Percentiles rank a stretch among this genome's conserved stretches.
Evolutionary conservation across 2,329 filamentous ascomycete genomes (phyloP).

Genomic region (Beauveria bassiana): DNA sequence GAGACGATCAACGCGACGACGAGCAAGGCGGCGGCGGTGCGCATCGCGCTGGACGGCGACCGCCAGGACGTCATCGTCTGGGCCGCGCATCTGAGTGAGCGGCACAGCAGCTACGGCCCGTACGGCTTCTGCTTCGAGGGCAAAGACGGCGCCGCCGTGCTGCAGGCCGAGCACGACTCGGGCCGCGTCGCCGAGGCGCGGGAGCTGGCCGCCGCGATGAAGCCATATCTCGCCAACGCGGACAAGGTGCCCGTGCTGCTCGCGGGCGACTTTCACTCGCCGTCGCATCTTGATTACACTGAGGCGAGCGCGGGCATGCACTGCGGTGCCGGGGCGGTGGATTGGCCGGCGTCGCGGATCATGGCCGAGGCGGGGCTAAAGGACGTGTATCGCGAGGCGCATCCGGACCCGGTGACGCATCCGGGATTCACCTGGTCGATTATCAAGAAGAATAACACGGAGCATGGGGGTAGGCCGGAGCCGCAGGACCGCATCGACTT

Average conservation of each 20-base stretch:
- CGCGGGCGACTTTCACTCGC: slow-evolving; percentile 35
- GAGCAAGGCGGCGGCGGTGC: slow-evolving; percentile 23
- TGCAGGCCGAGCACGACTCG: slow-evolving; percentile 26
- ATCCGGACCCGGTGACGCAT: slow-evolving; percentile 26
- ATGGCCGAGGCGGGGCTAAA: slow-evolving; percentile 26
- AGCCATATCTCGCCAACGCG: slow-evolving; percentile 21
- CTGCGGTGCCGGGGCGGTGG: slow-evolving; percentile 26
- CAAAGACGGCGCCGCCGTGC: slow-evolving; percentile 22
- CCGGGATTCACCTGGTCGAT: slow-evolving; percentile 35
- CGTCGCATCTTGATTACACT: slow-evolving; percentile 35
- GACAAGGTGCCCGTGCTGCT: slow-evolving; percentile 29
- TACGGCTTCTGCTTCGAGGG: slow-evolving; percentile 34
- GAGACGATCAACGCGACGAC: slow-evolving; percentile 20
- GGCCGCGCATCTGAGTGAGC: slow-evolving; percentile 27
- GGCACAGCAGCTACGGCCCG: slow-evolving; percentile 27
- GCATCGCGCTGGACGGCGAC: slow-evolving; percentile 26
- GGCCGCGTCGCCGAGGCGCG: slow-evolving; percentile 30
- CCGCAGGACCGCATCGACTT: slow-evolving; percentile 37
- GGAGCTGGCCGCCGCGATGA: slow-evolving; percentile 26
- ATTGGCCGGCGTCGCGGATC: slow-evolving; percentile 31
- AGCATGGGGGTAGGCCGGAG: slow-evolving; percentile 20
- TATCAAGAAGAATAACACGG: slow-evolving; percentile 25
- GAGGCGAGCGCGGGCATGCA: slow-evolving; percentile 23
- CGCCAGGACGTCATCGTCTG: slow-evolving; percentile 26
- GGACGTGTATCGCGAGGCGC: slow-evolving; percentile 31